phyloP scores from a whole-genome alignment of 2,329 filamentous ascomycete species.

The Fusarium lateritium region DNA sequence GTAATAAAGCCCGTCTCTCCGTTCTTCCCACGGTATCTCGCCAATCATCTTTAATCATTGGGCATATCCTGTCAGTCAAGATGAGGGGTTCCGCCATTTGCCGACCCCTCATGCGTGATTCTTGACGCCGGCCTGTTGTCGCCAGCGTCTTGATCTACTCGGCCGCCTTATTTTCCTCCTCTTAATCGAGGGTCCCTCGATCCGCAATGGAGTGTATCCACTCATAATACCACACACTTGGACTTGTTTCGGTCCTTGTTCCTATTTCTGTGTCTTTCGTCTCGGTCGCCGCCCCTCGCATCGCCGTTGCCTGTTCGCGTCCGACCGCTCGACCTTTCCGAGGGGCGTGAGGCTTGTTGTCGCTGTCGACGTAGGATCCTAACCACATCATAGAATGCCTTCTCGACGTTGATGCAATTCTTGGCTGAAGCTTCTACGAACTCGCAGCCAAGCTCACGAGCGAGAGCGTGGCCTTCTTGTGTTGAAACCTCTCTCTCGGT shows the following conservation, averaged over 20 bases:
- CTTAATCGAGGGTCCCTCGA: constrained; percentile 21
- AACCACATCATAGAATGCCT: constrained; percentile 98
- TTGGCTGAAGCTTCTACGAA: constrained; percentile 98
- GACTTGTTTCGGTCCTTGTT: constrained; percentile 55
- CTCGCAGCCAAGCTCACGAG: constrained; percentile 92
- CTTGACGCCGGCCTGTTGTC: constrained; percentile 37
- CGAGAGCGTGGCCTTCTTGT: constrained; percentile 93
- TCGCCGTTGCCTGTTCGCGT: constrained; percentile 59
- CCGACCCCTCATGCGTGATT: constrained; percentile 40
- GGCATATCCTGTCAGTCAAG: constrained; percentile 40
- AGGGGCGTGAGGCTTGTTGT: constrained; percentile 66
- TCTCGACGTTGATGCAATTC: constrained; percentile 98
- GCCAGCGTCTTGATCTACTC: constrained; percentile 31
- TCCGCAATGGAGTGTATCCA: constrained; percentile 12
- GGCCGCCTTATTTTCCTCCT: constrained; percentile 38
- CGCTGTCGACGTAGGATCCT: constrained; percentile 89
- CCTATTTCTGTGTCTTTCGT: constrained; percentile 54
- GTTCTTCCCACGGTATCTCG: constrained; percentile 42
- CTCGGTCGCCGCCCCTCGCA: constrained; percentile 52
- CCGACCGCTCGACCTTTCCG: constrained; percentile 54
- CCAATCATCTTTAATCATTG: constrained; percentile 46
- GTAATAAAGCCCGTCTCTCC: constrained; percentile 45
- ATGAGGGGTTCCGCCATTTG: constrained; percentile 37
- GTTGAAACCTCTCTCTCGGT: constrained; percentile 97
- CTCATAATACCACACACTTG: constrained; percentile 60